Base-by-base conservation (phyloP, 2,329 filamentous ascomycete genomes). In the Parastagonospora avenae region DNA sequence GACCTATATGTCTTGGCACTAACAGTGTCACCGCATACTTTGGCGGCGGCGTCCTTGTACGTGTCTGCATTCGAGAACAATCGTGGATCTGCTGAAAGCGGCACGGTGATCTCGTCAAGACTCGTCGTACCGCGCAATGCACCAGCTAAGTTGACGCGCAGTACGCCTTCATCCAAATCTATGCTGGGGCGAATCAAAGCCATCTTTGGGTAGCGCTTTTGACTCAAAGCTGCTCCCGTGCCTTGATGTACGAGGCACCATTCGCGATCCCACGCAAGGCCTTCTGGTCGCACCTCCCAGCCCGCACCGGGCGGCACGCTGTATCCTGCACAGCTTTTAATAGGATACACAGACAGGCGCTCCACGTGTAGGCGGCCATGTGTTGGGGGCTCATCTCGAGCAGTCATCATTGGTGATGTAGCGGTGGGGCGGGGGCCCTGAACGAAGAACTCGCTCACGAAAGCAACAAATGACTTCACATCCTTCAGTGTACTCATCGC, bases 241-340 rank as follows among this genome's bases (percentile, higher is more conserved):
- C 91, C 92, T 66, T 87, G 84, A 69, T 97, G 92, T 11, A 99
- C 81, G 15, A 99, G 78, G 74, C 93, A 97, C 93, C 94, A 99
- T 77, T 97, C 93, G 54, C 94, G 83, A 71, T 99, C 94, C 92
- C 93, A 97, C 8, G 87, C 89, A 2, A 99, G 79, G 0, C 94
- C 94, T 75, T 97, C 92, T 7, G 83, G 79, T 48, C 83, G 85
- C 15, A 97, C 81, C 62, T 90, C 85, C 94, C 94, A 99, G 11
- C 79, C 68, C 7, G 76, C 77, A 2, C 78, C 81, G 0, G 75
- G 55, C 1, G 91, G 88, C 28, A 97, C 80, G 31, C 78, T 78
- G 70, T 89, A 96, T 0, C 90, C 90, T 12, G 86, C 90, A 64
- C 94, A 97, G 69, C 92, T 96, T 74, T 99, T 99, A 67, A 99